phyloP scores from a whole-genome alignment of 1,139 yeast species.

The Wickerhamomyces sp. region DNA sequence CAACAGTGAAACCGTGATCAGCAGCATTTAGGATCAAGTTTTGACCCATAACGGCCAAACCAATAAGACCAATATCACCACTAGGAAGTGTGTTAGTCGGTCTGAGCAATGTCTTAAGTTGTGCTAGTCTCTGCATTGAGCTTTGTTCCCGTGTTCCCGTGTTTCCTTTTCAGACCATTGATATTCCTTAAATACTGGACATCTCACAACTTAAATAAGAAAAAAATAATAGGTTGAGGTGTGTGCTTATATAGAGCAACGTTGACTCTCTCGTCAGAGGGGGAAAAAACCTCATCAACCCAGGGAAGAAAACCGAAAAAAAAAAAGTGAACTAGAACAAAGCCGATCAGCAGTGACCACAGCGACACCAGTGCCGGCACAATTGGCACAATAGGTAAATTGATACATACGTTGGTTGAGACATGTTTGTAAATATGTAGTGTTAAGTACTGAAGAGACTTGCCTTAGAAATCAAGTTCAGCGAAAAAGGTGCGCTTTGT shows the following conservation, averaged over 20 bases:
- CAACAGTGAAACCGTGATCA: constrained; percentile 96
- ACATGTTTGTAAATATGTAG: constrained; percentile 10
- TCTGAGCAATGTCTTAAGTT: constrained; percentile 1
- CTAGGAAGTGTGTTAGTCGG: constrained; percentile 32
- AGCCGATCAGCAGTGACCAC: too few species aligned
- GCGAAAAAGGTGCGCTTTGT: neutral
- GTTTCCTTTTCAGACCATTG: too few species aligned
- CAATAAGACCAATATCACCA: constrained; percentile 98
- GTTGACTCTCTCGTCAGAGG: too few species aligned
- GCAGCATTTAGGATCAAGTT: constrained; percentile 97
- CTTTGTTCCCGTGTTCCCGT: neutral
- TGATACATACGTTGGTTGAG: constrained; percentile 20
- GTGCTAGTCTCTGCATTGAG: constrained; percentile 8
- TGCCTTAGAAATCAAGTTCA: neutral
- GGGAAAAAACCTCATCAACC: neutral
- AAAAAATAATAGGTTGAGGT: too few species aligned
- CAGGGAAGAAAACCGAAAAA: neutral
- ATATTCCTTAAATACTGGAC: too few species aligned
- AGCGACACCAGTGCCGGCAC: too few species aligned
- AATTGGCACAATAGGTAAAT: neutral
- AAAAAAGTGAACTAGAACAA: too few species aligned
- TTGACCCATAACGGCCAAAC: constrained; percentile 99
- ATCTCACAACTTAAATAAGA: too few species aligned
- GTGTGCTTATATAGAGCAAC: too few species aligned
- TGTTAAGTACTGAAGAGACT: neutral